These are phyloP conservation scores for Monilinia fructigena DNA, from an alignment of 2,329 filamentous ascomycete genomes.

Conservation along the genomic window DNA sequence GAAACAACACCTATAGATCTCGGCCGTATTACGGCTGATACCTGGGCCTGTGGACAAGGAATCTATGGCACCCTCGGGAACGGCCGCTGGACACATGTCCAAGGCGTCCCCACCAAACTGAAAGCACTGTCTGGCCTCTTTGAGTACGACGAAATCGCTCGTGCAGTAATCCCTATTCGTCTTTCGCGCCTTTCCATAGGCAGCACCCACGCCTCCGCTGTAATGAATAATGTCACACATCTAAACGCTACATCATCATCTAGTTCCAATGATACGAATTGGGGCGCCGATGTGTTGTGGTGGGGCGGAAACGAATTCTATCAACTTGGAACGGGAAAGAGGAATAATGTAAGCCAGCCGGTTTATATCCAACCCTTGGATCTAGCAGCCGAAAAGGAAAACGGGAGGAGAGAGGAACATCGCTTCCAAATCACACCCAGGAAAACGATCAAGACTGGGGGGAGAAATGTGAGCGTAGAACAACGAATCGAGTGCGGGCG, in stretches of 20 bases:
- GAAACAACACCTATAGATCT: conserved; percentile 43
- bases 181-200: conserved; percentile 73
- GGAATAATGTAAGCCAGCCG: conserved; percentile 75
- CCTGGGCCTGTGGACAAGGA: conserved; percentile 84
- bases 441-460: conserved; percentile 66
- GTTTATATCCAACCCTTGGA: conserved; percentile 78
- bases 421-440: conserved; percentile 79
- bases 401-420: conserved; percentile 64
- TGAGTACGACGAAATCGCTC: conserved; percentile 78
- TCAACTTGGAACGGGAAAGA: conserved; percentile 87
- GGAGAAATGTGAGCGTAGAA: conserved; percentile 72
- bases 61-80: conserved; percentile 81
- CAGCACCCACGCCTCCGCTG: conserved; percentile 74
- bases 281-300: conserved; percentile 84
- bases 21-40: conserved; percentile 66
- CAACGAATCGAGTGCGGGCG: conserved; percentile 87
- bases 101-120: conserved; percentile 73
- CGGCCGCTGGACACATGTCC: conserved; percentile 85
- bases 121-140: conserved; percentile 78
- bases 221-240: conserved; percentile 78
- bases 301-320: conserved; percentile 96
- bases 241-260: conserved; percentile 45
- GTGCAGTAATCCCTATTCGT: conserved; percentile 72
- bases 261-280: conserved; percentile 71
- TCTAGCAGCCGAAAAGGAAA: conserved; percentile 57